Evolutionary conservation across 495 filamentous ascomycete genomes (phyloP), one percentile per base, ranked within the genome.

Genomic region (Talaromyces nanjingensis): DNA sequence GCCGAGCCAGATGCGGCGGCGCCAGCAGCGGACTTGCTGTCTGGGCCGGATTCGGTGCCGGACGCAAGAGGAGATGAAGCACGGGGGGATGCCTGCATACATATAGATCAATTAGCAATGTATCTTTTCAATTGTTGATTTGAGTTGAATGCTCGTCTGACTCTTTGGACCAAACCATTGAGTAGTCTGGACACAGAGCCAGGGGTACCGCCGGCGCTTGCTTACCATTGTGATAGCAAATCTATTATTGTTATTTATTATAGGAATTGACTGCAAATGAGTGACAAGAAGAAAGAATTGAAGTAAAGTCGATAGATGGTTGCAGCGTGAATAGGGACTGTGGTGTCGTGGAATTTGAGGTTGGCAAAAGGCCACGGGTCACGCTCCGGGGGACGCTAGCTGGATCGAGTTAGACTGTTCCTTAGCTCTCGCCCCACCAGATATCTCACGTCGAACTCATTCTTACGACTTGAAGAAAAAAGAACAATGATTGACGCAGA

Each of bases 11-110:
- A 81, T 67, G 79, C 80, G 64, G 73, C 72, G 62, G 81, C 76
- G 52, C 90, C 90, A 65, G 89, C 89, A 67, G 91, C 90, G 65
- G 92, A 92, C 70, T 80, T 80, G 68, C 75, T 74, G 64, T 81
- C 78, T 27, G 78, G 70, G 67, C 78, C 78, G 33, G 79, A 81
- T 67, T 81, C 79, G 61, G 79, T 75, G 62, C 79, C 77, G 31
- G 79, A 81, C 66, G 79, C 78, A 66, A 81, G 64, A 66, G 79
- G 79, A 42, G 79, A 81, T 59, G 77, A 70, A 68, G 79, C 76
- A 71, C 79, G 79, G 60, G 77, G 75, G 64, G 77, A 79, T 55
- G 79, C 73, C 79, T 81, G 63, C 49, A 64, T 55, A 2, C 14
- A 29, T 3, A 59, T 18, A 14, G 39, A 58, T 31, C 27, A 49